Percentiles rank a stretch among this genome's conserved stretches.
These are phyloP conservation scores for Cicer yamashitae DNA, from an alignment of 306 rosid species.

Conservation along the genomic window DNA sequence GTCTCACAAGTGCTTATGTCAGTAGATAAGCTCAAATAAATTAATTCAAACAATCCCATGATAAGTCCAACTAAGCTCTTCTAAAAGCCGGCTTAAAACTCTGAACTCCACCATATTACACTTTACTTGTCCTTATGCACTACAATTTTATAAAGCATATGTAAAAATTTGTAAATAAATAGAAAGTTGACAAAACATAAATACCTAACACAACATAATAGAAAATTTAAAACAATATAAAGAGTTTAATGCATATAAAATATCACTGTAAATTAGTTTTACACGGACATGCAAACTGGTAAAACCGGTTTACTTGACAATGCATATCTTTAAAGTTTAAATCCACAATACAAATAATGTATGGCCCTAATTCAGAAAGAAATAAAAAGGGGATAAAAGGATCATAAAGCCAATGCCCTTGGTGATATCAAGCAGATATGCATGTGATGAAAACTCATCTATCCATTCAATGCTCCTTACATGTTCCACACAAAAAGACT, in stretches of 20 bases:
- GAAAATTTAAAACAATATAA: neutral
- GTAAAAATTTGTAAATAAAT: neutral
- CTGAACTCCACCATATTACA: neutral
- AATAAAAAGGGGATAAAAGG: neutral
- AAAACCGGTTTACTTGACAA: too few species aligned
- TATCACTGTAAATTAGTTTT: too few species aligned
- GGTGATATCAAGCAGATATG: neutral
- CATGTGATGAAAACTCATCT: constrained; percentile 24
- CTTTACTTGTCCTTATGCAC: neutral
- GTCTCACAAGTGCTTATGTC: neutral
- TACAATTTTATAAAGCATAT: neutral
- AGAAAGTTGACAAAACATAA: neutral
- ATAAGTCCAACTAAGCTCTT: neutral
- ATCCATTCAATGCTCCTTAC: constrained; percentile 10
- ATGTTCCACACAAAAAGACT: neutral
- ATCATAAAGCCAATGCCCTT: neutral
- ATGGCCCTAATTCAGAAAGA: neutral
- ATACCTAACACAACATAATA: neutral
- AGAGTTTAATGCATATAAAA: too few species aligned
- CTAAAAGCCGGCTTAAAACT: neutral
- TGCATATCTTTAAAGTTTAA: too few species aligned
- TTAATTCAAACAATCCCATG: too few species aligned
- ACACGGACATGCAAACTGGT: too few species aligned
- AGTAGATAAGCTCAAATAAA: neutral
- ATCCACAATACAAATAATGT: neutral